A percentile compares a stretch with the other conserved stretches of the same genome.
These are phyloP conservation scores for Hansenula lynferdii DNA, from an alignment of 1,139 yeast genomes.

Conservation along the genomic window DNA sequence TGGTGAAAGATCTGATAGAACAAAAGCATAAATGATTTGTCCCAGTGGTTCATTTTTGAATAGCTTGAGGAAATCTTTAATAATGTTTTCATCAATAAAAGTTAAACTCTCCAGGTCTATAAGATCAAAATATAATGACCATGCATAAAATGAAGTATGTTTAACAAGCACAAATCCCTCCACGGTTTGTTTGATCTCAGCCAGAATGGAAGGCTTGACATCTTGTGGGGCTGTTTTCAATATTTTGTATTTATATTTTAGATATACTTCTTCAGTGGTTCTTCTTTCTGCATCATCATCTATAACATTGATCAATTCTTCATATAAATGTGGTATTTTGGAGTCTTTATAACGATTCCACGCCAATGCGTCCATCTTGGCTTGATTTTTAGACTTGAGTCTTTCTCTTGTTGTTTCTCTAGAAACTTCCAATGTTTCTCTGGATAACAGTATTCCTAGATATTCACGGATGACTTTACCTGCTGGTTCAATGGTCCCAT, in stretches of 20 bases:
- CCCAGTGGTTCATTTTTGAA: slow-evolving; percentile 67
- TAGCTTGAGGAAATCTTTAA: slow-evolving; percentile 45
- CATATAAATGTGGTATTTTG: slow-evolving; percentile 48
- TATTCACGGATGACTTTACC: slow-evolving; percentile 46
- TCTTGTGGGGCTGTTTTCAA: slow-evolving; percentile 42
- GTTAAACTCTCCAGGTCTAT: slow-evolving; percentile 48
- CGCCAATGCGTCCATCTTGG: slow-evolving; percentile 38
- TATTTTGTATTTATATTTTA: slow-evolving; percentile 52
- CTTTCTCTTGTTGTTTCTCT: slow-evolving; percentile 36
- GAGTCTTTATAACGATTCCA: slow-evolving; percentile 49
- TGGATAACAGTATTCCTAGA: slow-evolving; percentile 38
- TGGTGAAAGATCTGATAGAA: slow-evolving; percentile 61
- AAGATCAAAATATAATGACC: slow-evolving; percentile 80
- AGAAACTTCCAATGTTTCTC: slow-evolving; percentile 36
- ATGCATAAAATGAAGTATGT: slow-evolving; percentile 57
- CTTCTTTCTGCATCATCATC: slow-evolving; percentile 60
- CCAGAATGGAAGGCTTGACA: slow-evolving; percentile 36
- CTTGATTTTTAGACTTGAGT: slow-evolving; percentile 38
- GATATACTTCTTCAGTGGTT: slow-evolving; percentile 51
- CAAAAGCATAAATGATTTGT: slow-evolving; percentile 52
- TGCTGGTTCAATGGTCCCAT: slow-evolving; percentile 46
- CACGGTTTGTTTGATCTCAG: slow-evolving; percentile 49
- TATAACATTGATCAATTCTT: slow-evolving; percentile 51
- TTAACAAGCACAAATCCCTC: slow-evolving; percentile 72
- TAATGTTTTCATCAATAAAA: slow-evolving; percentile 42